Conservation (phyloP, 371 early-diverging fungal genomes). For the Syncephalis plumigaleata region DNA sequence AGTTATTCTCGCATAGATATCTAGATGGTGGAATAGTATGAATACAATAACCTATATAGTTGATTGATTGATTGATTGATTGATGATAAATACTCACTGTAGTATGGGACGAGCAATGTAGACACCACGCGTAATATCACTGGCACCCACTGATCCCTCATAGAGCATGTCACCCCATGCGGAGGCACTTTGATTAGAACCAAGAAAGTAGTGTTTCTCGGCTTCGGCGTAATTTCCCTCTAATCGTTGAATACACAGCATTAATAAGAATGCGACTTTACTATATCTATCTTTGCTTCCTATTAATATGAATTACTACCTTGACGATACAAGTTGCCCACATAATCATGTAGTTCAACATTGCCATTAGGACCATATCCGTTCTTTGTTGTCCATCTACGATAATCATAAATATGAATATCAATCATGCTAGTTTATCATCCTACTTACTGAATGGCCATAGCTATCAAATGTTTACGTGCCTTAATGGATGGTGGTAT, state of each 20-base stretch:
- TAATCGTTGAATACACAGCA: not conserved
- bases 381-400: too few relatives aligned
- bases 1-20: slow-evolving; percentile 26
- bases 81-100: slow-evolving; percentile 64
- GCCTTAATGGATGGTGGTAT: too few relatives aligned
- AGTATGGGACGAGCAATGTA: slow-evolving; percentile 64
- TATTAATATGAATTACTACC: too few relatives aligned
- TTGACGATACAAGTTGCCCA: too few relatives aligned
- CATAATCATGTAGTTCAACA: too few relatives aligned
- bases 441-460: too few relatives aligned
- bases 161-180: slow-evolving; percentile 48
- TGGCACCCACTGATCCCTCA: slow-evolving; percentile 46
- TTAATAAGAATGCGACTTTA: not conserved
- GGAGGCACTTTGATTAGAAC: slow-evolving; percentile 59
- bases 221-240: slow-evolving; percentile 42
- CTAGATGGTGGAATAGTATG: not conserved
- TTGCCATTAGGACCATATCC: too few relatives aligned
- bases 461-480: too few relatives aligned
- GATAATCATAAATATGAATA: too few relatives aligned
- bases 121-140: slow-evolving; percentile 38
- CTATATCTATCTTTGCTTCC: too few relatives aligned
- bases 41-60: not conserved
- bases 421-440: too few relatives aligned
- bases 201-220: slow-evolving; percentile 56
- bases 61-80: too few relatives aligned